Base-by-base conservation (phyloP, 73 alveolate species). In the Paramecium caudatum region DNA sequence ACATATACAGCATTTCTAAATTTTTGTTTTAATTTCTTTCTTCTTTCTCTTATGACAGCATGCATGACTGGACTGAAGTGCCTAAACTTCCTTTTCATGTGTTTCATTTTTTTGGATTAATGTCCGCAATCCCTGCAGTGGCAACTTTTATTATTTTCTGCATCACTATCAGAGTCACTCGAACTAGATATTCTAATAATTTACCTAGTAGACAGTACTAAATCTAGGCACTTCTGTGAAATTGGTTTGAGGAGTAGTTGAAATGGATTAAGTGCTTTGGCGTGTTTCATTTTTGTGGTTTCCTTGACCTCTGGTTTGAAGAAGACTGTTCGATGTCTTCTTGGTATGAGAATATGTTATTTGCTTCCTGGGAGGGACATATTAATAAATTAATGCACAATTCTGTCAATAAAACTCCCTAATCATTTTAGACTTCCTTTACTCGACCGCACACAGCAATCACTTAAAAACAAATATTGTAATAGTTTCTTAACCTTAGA, bases 361-460 rank as follows among this genome's bases (percentile, higher is more conserved):
- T 55, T 55, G 43, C 80, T 55, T 23, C 80, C 80, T 2, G 80
- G 80, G 12, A 55, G 80, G 23, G 80, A 55, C n/a, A n/a, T n/a
- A n/a, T n/a, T n/a, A n/a, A n/a, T n/a, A n/a, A n/a, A n/a, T n/a
- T 55, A 55, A 55, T 55, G 80, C 80, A 55, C 30, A 55, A 55
- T 55, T 55, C 80, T 9, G 41, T 55, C 23, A 74, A 45, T 34
- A 74, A 74, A 74, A 74, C 88, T 74, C 88, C 88, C 19, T 37
- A 30, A 74, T 74, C 88, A 41, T n/a, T 25, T 74, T 65, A 65
- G 55, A 74, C 88, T 0, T 41, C 69, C 3, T 19, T 19, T 10
- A 74, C 88, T 19, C 17, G 88, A 21, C 88, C 88, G 1, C n/a
- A 74, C 36, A 74, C 88, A 9, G 88, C 88, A 19, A 15, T 74